A percentile compares a stretch with the other conserved stretches of the same genome.
phyloP scores from a whole-genome alignment of 208 protist genomes.

The Crithidia sp. region DNA sequence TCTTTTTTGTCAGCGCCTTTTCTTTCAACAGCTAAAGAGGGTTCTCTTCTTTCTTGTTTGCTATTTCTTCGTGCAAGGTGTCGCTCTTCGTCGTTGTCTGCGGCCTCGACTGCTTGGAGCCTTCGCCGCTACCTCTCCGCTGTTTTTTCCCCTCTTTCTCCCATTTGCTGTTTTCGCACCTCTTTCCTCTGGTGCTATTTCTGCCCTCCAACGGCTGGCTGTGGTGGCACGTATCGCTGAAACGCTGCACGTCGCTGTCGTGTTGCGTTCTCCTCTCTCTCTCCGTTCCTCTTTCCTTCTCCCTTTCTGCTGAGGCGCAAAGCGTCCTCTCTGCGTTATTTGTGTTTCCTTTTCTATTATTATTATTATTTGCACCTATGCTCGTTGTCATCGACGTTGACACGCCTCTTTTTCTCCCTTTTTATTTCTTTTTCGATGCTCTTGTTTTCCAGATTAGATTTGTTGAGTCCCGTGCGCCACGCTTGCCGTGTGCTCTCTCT shows the following conservation, averaged over 20 bases:
- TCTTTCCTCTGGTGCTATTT: too few relatives aligned
- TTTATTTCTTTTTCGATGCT: background rate
- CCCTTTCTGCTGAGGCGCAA: background rate
- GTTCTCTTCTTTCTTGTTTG: slow-evolving; percentile 5
- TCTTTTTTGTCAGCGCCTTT: background rate
- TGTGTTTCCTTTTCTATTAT: slow-evolving; percentile 22
- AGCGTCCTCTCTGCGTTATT: background rate
- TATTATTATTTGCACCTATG: background rate
- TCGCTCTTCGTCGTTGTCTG: too few relatives aligned
- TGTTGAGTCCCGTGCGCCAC: background rate
- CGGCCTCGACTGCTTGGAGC: too few relatives aligned
- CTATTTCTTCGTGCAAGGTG: background rate
- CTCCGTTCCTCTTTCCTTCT: slow-evolving; percentile 13
- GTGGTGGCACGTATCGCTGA: too few relatives aligned
- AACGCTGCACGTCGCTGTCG: background rate
- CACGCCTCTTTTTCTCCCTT: too few relatives aligned
- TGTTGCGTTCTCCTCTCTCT: slow-evolving; percentile 1
- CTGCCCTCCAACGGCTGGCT: too few relatives aligned
- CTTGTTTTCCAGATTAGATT: slow-evolving; percentile 1
- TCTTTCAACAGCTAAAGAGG: background rate
- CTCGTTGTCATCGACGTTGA: too few relatives aligned
- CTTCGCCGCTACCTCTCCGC: too few relatives aligned
- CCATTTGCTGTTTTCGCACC: too few relatives aligned
- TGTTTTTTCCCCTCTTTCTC: too few relatives aligned
- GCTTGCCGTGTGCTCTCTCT: too few relatives aligned